Conservation (phyloP, 225 moss, liverwort and hornwort species). For the Pseudisothecium myosuroides region DNA sequence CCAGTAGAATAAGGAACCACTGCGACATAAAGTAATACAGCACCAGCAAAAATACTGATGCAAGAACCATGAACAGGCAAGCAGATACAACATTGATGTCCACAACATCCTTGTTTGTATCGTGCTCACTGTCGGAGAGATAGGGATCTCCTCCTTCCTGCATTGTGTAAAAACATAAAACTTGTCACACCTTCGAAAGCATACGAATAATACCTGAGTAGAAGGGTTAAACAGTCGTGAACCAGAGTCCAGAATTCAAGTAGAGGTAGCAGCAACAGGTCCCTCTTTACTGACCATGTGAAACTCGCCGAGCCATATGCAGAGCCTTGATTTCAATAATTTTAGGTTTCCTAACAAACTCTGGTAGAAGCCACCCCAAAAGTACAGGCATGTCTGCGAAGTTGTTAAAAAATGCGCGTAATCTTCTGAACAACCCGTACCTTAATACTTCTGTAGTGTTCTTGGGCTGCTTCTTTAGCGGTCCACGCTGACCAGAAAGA, state of each 20-base stretch:
- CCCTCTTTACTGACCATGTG: neutral
- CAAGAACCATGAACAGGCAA: slow-evolving; percentile 72
- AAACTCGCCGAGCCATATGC: neutral
- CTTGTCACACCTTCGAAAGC: neutral
- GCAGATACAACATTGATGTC: slow-evolving; percentile 89
- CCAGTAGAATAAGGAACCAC: slow-evolving; percentile 76
- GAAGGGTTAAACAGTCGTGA: neutral
- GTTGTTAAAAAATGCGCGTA: neutral
- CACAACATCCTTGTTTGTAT: slow-evolving; percentile 70
- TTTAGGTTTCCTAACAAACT: neutral
- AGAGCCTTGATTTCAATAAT: neutral
- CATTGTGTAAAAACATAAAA: neutral
- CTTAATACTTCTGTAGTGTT: slow-evolving; percentile 25
- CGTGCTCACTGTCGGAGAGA: slow-evolving; percentile 41
- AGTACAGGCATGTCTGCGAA: neutral
- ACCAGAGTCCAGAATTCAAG: neutral
- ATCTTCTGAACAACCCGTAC: neutral
- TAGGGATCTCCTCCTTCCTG: slow-evolving; percentile 66
- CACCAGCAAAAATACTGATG: slow-evolving; percentile 79
- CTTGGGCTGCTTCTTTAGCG: slow-evolving; percentile 36
- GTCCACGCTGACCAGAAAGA: slow-evolving; percentile 46
- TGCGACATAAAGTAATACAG: slow-evolving; percentile 84
- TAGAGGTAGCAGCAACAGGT: neutral
- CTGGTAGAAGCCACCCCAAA: neutral
- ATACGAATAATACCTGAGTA: neutral